Evolutionary conservation across 805 yeast genomes (phyloP).

Genomic region (Wickerhamomyces silvicola): DNA sequence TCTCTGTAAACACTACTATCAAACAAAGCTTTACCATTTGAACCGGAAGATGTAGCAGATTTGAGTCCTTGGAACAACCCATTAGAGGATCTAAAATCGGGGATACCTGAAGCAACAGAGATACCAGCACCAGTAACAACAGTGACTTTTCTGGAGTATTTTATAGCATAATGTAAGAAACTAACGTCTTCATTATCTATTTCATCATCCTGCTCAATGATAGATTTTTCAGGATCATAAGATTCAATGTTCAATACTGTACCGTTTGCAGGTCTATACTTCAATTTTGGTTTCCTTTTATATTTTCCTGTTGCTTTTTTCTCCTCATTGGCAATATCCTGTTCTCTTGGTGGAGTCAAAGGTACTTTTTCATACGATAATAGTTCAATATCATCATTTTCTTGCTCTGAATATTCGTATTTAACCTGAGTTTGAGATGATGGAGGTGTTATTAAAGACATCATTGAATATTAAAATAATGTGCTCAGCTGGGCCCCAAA

Average conservation of each 20-base stretch:
- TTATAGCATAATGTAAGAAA: constrained; percentile 45
- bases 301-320: constrained; percentile 4
- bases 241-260: constrained; percentile 33
- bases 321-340: neutral
- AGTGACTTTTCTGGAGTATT: constrained; percentile 50
- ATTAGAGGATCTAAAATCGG: constrained; percentile 74
- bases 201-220: constrained; percentile 27
- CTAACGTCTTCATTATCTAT: constrained; percentile 36
- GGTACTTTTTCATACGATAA: neutral
- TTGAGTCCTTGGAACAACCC: constrained; percentile 63
- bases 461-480: neutral
- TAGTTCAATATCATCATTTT: neutral
- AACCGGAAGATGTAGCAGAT: constrained; percentile 29
- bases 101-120: constrained; percentile 87
- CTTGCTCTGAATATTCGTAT: neutral
- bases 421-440: constrained; percentile 15
- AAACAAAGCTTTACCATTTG: constrained; percentile 62
- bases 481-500: neutral
- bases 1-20: constrained; percentile 73
- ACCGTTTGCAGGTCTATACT: constrained; percentile 40
- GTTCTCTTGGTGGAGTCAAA: constrained; percentile 1
- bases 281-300: constrained; percentile 38
- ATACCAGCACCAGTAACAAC: constrained; percentile 87
- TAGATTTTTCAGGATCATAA: constrained; percentile 18
- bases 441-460: constrained; percentile 22